Base-by-base conservation (phyloP, 768 basidiomycete genomes). In the Phylloporus rhodoxanthus region DNA sequence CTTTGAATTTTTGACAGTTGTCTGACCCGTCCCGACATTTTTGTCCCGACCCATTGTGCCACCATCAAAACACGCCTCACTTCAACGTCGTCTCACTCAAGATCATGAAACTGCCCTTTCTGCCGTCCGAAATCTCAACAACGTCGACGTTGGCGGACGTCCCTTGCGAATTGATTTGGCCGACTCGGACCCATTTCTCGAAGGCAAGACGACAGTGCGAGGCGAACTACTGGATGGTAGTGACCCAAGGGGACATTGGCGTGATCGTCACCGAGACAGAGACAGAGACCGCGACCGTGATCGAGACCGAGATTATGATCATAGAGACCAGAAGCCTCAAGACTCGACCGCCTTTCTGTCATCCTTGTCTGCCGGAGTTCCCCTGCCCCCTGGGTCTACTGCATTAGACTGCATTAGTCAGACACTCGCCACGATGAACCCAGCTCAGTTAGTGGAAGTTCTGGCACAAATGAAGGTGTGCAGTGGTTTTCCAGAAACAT, bases 381-480 rank as follows among this genome's bases (percentile, higher is more conserved):
- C 84, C 42, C 64, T 93, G 0, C 78, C 84, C 9, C 80, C 77
- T 11, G 91, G 91, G 17, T 72, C 78, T 34, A 82, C 79, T 15
- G 72, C 87, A 8, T 74, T 89, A 50, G 94, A 97, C 65, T 75
- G 77, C 48, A 97, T 98, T 64, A 91, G 81, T 63, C 80, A 87
- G 63, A 87, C 85, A 3, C 75, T 99, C 39, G 94, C 87, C 36
- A 81, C 74, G 25, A 88, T 95, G 75, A 80, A 81, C 47, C 90
- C 91, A 0, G 76, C 73, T 33, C 90, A 95, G 62, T 73, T 95
- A 54, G 82, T 94, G 70, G 95, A 99, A 69, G 87, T 97, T 8
- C 73, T 99, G 57, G 87, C 87, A n/a, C 91, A 96, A 68, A 94
- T 95, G 87, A 98, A 98, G 85, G 96, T 94, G 65, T 62, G 77